Base-by-base conservation (phyloP, 2,329 filamentous ascomycete species). In the Ophiostoma sp. region DNA sequence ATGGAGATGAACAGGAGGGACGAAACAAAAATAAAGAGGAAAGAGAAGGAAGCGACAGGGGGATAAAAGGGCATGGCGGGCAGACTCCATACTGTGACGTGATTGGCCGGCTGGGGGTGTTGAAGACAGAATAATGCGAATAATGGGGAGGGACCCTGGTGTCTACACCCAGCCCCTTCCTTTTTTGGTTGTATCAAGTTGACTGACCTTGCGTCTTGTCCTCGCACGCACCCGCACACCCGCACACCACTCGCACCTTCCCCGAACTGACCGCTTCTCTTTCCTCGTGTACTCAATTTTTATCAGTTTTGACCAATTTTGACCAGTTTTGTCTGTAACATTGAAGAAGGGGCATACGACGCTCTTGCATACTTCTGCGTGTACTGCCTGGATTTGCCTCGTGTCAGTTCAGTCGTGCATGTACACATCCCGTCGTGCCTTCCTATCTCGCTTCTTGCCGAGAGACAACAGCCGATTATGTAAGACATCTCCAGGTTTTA, bases 161-260 rank as follows among this genome's bases (percentile, higher is more conserved):
- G 1, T 27, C 11, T 15, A n/a, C 36, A n/a, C 33, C 52, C 52
- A 68, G 67, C 67, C 67, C 39, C 67, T 68, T 60, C 31, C 67
- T 68, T 68, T 68, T 68, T 52, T 52, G 67, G 67, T 23, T 54
- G 44, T 48, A 52, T 48, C 67, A 54, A 35, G 41, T 36, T 36
- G 31, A 15, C 10, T 65, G 7, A 62, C 27, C 52, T n/a, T 62
- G 33, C 15, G 57, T 35, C 60, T 64, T 33, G 27, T 62, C 15
- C 23, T 17, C 23, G 57, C 57, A 62, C 20, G n/a, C 23, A 54
- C 23, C 20, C 23, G 23, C 48, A n/a, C 54, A 41, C 39, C 39
- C 39, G 39, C 39, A 33, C 27, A 54, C 23, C 23, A 13, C 60
- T 23, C 60, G 60, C 17, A 35, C 60, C 33, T 36, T 64, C 60